Base-by-base conservation (phyloP, 2,329 filamentous ascomycete species). In the Fusarium mundagurra region DNA sequence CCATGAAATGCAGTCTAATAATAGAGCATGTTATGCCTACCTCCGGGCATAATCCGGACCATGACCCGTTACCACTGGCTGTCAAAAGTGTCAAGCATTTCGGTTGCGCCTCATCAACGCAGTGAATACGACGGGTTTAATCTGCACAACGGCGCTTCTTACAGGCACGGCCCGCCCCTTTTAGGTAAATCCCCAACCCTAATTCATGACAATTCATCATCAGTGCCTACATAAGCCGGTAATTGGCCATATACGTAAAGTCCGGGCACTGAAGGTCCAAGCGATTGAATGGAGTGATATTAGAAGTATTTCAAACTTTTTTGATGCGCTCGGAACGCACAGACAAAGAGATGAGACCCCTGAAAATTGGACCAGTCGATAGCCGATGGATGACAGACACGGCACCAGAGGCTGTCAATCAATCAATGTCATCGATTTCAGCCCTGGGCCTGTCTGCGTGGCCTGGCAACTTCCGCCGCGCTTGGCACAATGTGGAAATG, bases 401-500 rank as follows among this genome's bases (percentile, higher is more conserved):
- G 33, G 53, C n/a, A 57, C 60, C 60, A 60, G 34, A 70, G 29
- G 45, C 31, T 70, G 60, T 57, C 64, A 60, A 65, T 57, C 64
- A 50, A 65, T 51, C 47, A 67, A 48, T 55, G 43, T 38, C 48
- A 53, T 36, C 33, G 58, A 36, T 45, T 50, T 64, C 67, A 64
- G 65, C 67, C 66, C 67, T 70, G 60, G n/a, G 29, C 24, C 34
- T 54, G 14, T 29, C 34, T 54, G 34, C 18, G 34, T 39, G 34
- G 51, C 47, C 38, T 59, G 29, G 47, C 41, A 55, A 41, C 65
- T 59, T 59, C 62, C 48, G 44, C 38, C 31, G 53, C 60, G 41
- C 69, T 72, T 71, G 62, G 58, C 69, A 64, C 48, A 29, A 50
- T 60, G 44, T 60, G 55, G 59, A 53, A 63, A 64, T 51, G 24